phyloP scores from a whole-genome alignment of 352 stramenopile genomes.

The Globisporangium parvum region DNA sequence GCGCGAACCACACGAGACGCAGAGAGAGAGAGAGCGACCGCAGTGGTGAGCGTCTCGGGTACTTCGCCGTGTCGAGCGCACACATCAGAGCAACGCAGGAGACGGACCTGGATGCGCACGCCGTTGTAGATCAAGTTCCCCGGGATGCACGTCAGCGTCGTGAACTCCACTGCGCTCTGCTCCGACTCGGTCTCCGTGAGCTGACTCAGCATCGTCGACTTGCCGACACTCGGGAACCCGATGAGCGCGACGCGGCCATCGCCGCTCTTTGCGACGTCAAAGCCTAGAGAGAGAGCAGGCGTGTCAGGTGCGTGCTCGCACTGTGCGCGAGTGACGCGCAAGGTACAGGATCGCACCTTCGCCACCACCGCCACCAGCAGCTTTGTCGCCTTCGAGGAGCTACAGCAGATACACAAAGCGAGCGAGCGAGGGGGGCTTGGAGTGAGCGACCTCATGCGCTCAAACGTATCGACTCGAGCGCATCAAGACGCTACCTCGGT shows the following conservation, averaged over 20 bases:
- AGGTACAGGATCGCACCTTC: conserved; percentile 38
- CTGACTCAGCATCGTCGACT: conserved; percentile 87
- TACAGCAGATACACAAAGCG: conserved; percentile 15
- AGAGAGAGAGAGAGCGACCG: too few species aligned
- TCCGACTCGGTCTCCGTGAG: conserved; percentile 96
- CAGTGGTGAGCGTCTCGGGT: too few species aligned
- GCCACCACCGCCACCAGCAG: conserved; percentile 58
- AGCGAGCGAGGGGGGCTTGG: conserved; percentile 8
- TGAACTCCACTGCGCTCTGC: conserved; percentile 97
- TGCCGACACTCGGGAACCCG: conserved; percentile 89
- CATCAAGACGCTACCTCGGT: conserved; percentile 69
- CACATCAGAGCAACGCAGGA: too few species aligned
- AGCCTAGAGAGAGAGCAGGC: conserved; percentile 43
- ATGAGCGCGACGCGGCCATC: conserved; percentile 97
- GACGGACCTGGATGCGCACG: conserved; percentile 91
- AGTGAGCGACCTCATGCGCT: not conserved
- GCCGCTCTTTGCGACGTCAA: conserved; percentile 92
- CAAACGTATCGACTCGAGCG: too few species aligned
- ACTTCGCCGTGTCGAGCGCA: too few species aligned
- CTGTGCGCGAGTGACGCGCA: not conserved
- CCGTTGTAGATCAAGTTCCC: conserved; percentile 96
- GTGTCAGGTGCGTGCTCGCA: not conserved
- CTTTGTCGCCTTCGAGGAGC: conserved; percentile 82
- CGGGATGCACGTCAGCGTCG: conserved; percentile 97
- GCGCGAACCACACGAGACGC: not conserved